Conservation (phyloP, 2,329 filamentous ascomycete genomes). For the Clonostachys chloroleuca region DNA sequence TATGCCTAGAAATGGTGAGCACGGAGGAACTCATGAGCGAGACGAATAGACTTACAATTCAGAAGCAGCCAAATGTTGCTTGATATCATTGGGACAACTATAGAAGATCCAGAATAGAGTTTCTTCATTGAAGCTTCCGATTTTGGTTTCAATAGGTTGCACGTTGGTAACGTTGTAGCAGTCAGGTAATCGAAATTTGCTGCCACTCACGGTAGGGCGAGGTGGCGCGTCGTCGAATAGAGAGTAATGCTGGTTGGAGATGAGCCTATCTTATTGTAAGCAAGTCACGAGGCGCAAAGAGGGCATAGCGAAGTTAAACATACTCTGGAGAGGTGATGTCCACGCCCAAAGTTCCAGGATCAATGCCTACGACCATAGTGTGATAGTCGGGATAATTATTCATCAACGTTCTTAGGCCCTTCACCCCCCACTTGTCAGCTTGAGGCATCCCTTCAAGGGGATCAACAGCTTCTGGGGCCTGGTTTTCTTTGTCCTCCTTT, state of each 20-base stretch:
- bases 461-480: conserved; percentile 42
- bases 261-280: conserved; percentile 29
- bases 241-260: conserved; percentile 58
- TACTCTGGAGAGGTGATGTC: conserved; percentile 56
- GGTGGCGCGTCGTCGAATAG: conserved; percentile 57
- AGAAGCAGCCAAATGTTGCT: conserved; percentile 59
- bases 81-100: conserved; percentile 57
- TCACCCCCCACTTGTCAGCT: conserved; percentile 61
- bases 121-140: conserved; percentile 64
- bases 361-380: conserved; percentile 54
- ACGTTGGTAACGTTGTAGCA: conserved; percentile 66
- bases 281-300: not conserved
- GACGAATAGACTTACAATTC: conserved; percentile 46
- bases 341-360: conserved; percentile 51
- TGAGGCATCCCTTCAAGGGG: conserved; percentile 58
- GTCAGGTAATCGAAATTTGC: conserved; percentile 55
- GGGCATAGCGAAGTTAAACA: conserved; percentile 16
- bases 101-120: conserved; percentile 69
- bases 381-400: conserved; percentile 61
- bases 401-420: conserved; percentile 59
- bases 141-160: conserved; percentile 60
- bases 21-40: not conserved
- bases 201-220: conserved; percentile 43
- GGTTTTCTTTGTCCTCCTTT: conserved; percentile 35
- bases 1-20: conserved; percentile 37